A percentile compares a stretch with the other conserved stretches of the same genome.
These are phyloP conservation scores for Arachis monticola DNA, from an alignment of 331 rosid genomes.

Conservation along the genomic window DNA sequence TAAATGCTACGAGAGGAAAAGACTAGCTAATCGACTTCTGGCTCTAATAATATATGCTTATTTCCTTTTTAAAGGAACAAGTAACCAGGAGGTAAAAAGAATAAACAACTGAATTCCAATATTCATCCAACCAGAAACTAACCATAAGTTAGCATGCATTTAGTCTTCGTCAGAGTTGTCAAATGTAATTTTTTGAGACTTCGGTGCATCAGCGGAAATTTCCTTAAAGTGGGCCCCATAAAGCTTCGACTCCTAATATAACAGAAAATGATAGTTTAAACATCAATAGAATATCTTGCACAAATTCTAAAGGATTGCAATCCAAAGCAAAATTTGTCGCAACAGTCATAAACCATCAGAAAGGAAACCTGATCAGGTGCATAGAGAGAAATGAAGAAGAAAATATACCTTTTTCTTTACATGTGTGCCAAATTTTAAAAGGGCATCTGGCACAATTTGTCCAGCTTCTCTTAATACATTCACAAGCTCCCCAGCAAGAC, in stretches of 20 bases:
- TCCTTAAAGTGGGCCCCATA: conserved; percentile 95
- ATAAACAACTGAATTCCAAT: conserved; percentile 25
- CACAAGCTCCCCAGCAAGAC: conserved; percentile 96
- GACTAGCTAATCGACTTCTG: conserved; percentile 16
- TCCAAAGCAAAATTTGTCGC: conserved; percentile 14
- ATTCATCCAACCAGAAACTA: conserved; percentile 12
- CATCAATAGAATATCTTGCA: conserved; percentile 23
- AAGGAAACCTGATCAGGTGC: neutral
- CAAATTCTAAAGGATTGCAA: neutral
- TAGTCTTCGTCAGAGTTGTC: conserved; percentile 76
- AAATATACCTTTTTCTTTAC: conserved; percentile 84
- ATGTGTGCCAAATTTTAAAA: conserved; percentile 90
- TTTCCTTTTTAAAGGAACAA: conserved; percentile 36
- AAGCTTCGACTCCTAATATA: conserved; percentile 84
- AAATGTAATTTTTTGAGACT: conserved; percentile 79
- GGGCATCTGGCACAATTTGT: conserved; percentile 73
- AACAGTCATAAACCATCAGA: conserved; percentile 2
- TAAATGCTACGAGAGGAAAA: conserved; percentile 28
- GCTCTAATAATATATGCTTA: neutral
- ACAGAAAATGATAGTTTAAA: conserved; percentile 8
- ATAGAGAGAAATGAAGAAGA: conserved; percentile 29
- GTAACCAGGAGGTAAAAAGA: conserved; percentile 9
- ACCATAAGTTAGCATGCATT: conserved; percentile 31
- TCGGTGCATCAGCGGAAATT: conserved; percentile 77
- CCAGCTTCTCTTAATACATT: conserved; percentile 94